These are phyloP conservation scores for Trichoderma polysporum DNA, from an alignment of 2,329 filamentous ascomycete species.

Conservation along the genomic window DNA sequence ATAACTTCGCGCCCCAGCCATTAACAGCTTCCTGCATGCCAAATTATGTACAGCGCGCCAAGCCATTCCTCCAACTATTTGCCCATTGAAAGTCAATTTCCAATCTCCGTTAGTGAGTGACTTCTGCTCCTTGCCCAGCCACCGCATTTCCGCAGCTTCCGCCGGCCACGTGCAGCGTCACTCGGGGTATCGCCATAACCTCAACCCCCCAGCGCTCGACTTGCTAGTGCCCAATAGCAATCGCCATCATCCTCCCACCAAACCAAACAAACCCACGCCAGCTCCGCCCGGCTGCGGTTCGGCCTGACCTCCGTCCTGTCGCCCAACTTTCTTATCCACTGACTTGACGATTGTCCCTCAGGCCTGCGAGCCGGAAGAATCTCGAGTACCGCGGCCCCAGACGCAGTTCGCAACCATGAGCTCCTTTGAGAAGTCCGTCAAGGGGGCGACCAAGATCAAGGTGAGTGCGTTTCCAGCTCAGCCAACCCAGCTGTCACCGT, in stretches of 20 bases:
- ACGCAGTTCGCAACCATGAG: slow-evolving; percentile 58
- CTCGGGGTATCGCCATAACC: slow-evolving; percentile 19
- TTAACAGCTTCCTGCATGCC: not conserved
- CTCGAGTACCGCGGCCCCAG: slow-evolving; percentile 11
- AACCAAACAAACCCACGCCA: slow-evolving; percentile 16
- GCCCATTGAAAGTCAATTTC: not conserved
- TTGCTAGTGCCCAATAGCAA: slow-evolving; percentile 1
- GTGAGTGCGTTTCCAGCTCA: slow-evolving; percentile 42
- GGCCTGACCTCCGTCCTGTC: slow-evolving; percentile 20
- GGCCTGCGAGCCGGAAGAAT: slow-evolving; percentile 14
- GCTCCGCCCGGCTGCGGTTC: slow-evolving; percentile 22
- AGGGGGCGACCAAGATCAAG: slow-evolving; percentile 98
- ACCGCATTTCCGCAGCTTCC: slow-evolving; percentile 15
- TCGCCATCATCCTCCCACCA: slow-evolving; percentile 15
- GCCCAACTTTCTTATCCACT: slow-evolving; percentile 22
- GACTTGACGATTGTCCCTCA: slow-evolving; percentile 4
- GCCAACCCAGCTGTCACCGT: not conserved
- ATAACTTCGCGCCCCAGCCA: not conserved
- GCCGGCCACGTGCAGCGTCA: slow-evolving; percentile 5
- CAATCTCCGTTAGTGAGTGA: slow-evolving; percentile 17
- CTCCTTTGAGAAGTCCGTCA: slow-evolving; percentile 98
- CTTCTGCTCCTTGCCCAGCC: slow-evolving; percentile 15
- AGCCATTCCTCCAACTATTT: not conserved
- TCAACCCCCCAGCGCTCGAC: slow-evolving; percentile 5
- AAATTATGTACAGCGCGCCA: not conserved